Base-by-base conservation (phyloP, 768 basidiomycete genomes). In the Termitomyces sp. region DNA sequence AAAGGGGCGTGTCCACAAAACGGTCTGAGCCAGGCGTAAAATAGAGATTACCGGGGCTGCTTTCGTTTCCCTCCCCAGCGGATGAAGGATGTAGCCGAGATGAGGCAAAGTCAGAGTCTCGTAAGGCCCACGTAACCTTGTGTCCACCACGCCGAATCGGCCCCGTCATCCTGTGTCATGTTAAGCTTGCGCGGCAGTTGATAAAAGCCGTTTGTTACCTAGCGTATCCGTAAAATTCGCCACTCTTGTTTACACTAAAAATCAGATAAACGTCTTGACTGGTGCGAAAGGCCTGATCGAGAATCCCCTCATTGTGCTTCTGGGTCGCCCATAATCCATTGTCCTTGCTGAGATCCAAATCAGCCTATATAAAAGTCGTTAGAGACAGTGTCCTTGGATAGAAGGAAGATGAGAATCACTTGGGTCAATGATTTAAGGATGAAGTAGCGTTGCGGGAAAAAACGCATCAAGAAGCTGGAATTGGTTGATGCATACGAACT, bases 141-240 rank as follows among this genome's bases (percentile, higher is more conserved):
- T 75, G 73, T 54, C 83, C 80, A 4, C 78, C 78, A 33, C 70
- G 77, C 10, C 75, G 72, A 36, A 93, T 79, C 9, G 84, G 80
- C 6, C 89, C 82, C 9, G 77, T 71, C 92, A 94, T 93, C 66
- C 90, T 90, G 45, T 22, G 54, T 44, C 35, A 66, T 42, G 43
- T 51, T 44, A 3, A 52, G 33, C 30, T 24, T 28, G n/a, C 6
- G 46, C 36, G 6, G 18, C n/a, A 28, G 5, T 52, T 10, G 5
- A 33, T 13, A 24, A 18, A 26, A 72, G 20, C n/a, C 76, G 6
- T n/a, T 26, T 13, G 20, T 59, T 71, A 93, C 86, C 81, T 84
- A 12, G 92, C 94, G 68, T 92, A 95, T 22, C 95, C 95, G 65
- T 89, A 97, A 68, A 97, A 98, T 69, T 93, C 92, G 36, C 96